Conservation (phyloP, 176 grass and related monocot genomes). For the Stipa capillata region DNA sequence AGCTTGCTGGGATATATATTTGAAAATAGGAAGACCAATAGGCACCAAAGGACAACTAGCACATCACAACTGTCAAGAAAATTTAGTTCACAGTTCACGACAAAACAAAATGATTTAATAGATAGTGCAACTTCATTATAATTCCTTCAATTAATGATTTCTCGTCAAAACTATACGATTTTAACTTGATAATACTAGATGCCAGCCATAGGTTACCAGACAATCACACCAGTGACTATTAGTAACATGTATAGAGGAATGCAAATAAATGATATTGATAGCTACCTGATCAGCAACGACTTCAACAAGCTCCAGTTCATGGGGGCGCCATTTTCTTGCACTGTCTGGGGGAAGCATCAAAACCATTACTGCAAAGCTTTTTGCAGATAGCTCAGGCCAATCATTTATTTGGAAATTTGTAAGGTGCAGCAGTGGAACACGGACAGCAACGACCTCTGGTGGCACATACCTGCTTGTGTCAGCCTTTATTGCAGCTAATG, state of each 20-base stretch:
- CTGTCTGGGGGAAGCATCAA: conserved; percentile 64
- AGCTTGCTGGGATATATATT: no score
- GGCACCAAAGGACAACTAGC: no score
- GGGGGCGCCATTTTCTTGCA: conserved; percentile 59
- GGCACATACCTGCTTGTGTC: conserved; percentile 36
- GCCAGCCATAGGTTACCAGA: not conserved
- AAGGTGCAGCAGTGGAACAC: conserved; percentile 64
- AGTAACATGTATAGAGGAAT: not conserved
- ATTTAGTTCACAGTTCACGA: not conserved
- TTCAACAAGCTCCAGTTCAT: conserved; percentile 75
- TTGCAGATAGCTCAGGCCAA: conserved; percentile 44
- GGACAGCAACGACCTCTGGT: conserved; percentile 56
- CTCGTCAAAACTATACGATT: not conserved
- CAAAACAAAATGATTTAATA: not conserved
- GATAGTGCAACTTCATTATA: not conserved
- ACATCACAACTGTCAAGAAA: not conserved
- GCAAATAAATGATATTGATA: conserved; percentile 16
- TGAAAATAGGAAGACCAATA: no score
- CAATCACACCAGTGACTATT: not conserved
- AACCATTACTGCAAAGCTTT: conserved; percentile 68
- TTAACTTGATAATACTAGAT: not conserved
- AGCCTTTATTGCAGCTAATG: conserved; percentile 33
- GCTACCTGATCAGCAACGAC: conserved; percentile 71
- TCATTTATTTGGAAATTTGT: conserved; percentile 77
- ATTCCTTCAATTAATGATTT: not conserved